Evolutionary conservation across 345 rosid genomes (phyloP).

Genomic region (Corchorus olitorius): DNA sequence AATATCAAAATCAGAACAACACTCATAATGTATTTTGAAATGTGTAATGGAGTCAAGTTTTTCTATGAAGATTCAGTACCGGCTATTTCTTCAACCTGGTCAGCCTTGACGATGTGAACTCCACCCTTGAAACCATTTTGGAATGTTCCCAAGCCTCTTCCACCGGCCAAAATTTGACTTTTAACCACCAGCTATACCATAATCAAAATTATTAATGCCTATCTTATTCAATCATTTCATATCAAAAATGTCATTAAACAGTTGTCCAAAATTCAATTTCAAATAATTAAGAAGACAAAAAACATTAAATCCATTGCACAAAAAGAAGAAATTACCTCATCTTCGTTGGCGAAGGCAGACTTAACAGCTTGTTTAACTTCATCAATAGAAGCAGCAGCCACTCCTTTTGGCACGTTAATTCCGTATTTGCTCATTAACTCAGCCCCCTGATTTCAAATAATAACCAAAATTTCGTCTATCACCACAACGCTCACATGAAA

Average conservation of each 20-base stretch:
- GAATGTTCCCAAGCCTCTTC: constrained; percentile 94
- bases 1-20: not conserved
- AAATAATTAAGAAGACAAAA: not conserved
- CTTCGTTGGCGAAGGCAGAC: constrained; percentile 65
- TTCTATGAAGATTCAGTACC: constrained; percentile 42
- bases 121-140: constrained; percentile 91
- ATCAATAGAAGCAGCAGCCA: constrained; percentile 70
- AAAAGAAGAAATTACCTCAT: constrained; percentile 51
- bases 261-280: not conserved
- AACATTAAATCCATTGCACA: not conserved
- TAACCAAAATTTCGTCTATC: constrained; percentile 11
- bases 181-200: constrained; percentile 84
- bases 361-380: constrained; percentile 62
- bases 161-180: constrained; percentile 99
- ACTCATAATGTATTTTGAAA: not conserved
- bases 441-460: constrained; percentile 62
- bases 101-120: constrained; percentile 85
- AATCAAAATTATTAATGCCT: constrained; percentile 8
- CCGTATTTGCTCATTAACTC: constrained; percentile 94
- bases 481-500: not conserved
- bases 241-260: not conserved
- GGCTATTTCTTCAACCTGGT: constrained; percentile 74
- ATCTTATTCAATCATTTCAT: not conserved
- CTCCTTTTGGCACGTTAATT: constrained; percentile 87
- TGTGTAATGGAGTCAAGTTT: not conserved